These are phyloP conservation scores for Arthrobotrys sinensis DNA, from an alignment of 2,329 filamentous ascomycete species.

Conservation along the genomic window DNA sequence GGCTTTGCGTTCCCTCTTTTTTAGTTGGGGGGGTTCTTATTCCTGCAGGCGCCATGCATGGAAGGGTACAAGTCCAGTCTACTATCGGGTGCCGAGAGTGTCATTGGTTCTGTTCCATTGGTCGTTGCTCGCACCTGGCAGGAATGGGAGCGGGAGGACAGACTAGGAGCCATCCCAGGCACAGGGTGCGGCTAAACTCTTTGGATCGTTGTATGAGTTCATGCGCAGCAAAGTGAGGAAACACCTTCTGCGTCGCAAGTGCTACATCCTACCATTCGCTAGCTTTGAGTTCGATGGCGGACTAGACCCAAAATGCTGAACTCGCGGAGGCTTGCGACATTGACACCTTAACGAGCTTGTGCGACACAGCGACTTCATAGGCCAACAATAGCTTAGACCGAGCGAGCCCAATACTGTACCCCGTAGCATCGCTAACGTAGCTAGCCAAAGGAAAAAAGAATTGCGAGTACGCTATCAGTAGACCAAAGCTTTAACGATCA, in stretches of 20 bases:
- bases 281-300: conserved; percentile 1
- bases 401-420: background rate
- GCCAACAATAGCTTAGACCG: conserved; percentile 21
- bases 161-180: conserved; percentile 16
- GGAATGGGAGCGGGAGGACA: conserved; percentile 17
- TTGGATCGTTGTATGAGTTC: conserved; percentile 3
- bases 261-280: conserved; percentile 33
- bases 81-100: conserved; percentile 4
- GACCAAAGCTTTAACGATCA: background rate
- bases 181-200: conserved; percentile 33
- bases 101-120: background rate
- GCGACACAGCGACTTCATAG: conserved; percentile 12
- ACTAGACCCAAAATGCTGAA: conserved; percentile 18
- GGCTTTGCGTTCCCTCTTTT: conserved; percentile 24
- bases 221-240: conserved; percentile 6
- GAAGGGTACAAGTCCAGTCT: conserved; percentile 17
- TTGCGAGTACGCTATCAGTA: background rate
- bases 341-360: conserved; percentile 25
- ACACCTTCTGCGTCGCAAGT: conserved; percentile 21
- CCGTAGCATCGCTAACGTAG: conserved; percentile 19
- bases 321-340: conserved; percentile 31
- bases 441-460: conserved; percentile 1
- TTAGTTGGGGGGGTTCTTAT: conserved; percentile 15
- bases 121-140: background rate
- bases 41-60: conserved; percentile 44